phyloP scores from a whole-genome alignment of 1,284 basidiomycete species.

The Sporisorium graminicola region DNA sequence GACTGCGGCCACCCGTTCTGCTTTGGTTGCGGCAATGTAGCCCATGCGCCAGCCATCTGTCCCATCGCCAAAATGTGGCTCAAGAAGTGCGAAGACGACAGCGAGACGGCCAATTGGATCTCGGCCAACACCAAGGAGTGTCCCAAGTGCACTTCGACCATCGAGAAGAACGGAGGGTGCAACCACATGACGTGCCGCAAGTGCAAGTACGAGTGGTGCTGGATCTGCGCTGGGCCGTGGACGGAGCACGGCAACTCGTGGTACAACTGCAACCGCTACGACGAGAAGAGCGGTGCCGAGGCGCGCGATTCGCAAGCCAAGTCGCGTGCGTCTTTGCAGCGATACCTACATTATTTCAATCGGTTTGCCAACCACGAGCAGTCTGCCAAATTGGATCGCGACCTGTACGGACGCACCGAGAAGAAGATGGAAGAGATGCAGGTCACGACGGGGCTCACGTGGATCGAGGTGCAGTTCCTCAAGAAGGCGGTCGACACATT shows the following conservation, averaged over 20 bases:
- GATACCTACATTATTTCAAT: constrained; percentile 78
- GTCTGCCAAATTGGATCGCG: constrained; percentile 91
- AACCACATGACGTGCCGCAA: constrained; percentile 67
- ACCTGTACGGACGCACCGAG: constrained; percentile 93
- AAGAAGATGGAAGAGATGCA: constrained; percentile 99
- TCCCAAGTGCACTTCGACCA: constrained; percentile 88
- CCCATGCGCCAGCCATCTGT: constrained; percentile 93
- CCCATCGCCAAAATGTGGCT: constrained; percentile 91
- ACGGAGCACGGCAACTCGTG: constrained; percentile 95
- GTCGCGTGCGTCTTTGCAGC: constrained; percentile 88
- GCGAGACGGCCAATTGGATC: constrained; percentile 99
- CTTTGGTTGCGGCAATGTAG: constrained; percentile 71
- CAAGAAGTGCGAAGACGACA: constrained; percentile 96
- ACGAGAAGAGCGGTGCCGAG: constrained; percentile 89
- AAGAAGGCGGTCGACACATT: constrained; percentile 93
- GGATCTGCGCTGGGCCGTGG: constrained; percentile 85
- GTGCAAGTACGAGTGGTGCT: constrained; percentile 74
- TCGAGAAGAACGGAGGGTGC: constrained; percentile 99
- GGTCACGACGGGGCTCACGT: constrained; percentile 86
- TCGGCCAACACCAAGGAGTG: constrained; percentile 99
- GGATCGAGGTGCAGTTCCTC: constrained; percentile 99
- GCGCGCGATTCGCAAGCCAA: constrained; percentile 78
- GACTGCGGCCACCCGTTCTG: constrained; percentile 78
- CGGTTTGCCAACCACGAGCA: constrained; percentile 97
- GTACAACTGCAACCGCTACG: constrained; percentile 98